A percentile compares a stretch with the other conserved stretches of the same genome.
Evolutionary conservation across 2,329 filamentous ascomycete species (phyloP).

Genomic region (Colletotrichum nymphaeae): DNA sequence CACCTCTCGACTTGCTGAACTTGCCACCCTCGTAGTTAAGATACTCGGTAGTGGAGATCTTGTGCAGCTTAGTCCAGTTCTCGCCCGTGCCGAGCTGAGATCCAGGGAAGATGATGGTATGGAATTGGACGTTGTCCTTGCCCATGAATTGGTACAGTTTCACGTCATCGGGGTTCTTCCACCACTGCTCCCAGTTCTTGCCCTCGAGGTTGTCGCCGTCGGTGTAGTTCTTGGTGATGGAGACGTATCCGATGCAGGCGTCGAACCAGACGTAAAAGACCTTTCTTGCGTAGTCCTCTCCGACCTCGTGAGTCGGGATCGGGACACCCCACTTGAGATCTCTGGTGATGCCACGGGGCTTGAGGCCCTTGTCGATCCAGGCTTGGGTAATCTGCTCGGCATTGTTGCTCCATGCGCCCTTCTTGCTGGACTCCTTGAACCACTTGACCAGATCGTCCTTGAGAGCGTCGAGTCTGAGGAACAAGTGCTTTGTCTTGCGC

Average conservation of each 20-base stretch:
- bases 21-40: conserved; percentile 91
- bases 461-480: conserved; percentile 86
- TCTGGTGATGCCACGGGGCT: conserved; percentile 88
- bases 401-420: conserved; percentile 82
- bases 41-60: conserved; percentile 88
- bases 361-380: conserved; percentile 86
- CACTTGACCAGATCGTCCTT: conserved; percentile 82
- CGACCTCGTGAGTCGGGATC: conserved; percentile 60
- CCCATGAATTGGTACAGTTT: conserved; percentile 95
- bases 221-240: conserved; percentile 92
- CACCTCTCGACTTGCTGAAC: conserved; percentile 89
- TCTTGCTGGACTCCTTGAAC: conserved; percentile 78
- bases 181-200: conserved; percentile 92
- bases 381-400: conserved; percentile 80
- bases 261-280: conserved; percentile 80
- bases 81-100: conserved; percentile 87
- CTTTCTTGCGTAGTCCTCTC: conserved; percentile 67
- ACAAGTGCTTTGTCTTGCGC: conserved; percentile 89
- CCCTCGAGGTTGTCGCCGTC: conserved; percentile 56
- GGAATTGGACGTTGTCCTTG: conserved; percentile 76
- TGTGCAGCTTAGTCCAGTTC: conserved; percentile 90
- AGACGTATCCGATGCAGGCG: conserved; percentile 74
- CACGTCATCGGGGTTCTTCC: conserved; percentile 89
- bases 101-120: conserved; percentile 91
- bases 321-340: conserved; percentile 90